Base-by-base conservation (phyloP, 495 filamentous ascomycete genomes). In the Apodospora peruviana region DNA sequence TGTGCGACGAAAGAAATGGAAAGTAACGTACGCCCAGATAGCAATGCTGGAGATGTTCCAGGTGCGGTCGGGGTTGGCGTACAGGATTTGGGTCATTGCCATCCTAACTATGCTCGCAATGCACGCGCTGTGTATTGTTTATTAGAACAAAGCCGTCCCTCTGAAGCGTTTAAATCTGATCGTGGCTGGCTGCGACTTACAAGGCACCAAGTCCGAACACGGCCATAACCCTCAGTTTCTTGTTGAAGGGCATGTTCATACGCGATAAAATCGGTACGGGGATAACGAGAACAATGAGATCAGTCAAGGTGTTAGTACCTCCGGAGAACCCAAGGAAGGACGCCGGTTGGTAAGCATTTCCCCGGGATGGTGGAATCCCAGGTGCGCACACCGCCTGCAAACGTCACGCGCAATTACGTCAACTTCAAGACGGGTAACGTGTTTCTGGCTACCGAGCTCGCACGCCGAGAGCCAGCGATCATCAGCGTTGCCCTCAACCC, bases 371-470 rank as follows among this genome's bases (percentile, higher is more conserved):
- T 46, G 12, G 43, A 12, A 37, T 46, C 32, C 43, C 43, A 46
- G 27, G n/a, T n/a, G n/a, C n/a, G n/a, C n/a, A n/a, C n/a, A n/a
- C n/a, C n/a, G n/a, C n/a, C n/a, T n/a, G n/a, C n/a, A n/a, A 40
- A 25, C 12, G n/a, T n/a, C n/a, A 56, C 40, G 1, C 51, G 53
- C 8, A 62, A 64, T 51, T 75, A 73, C 52, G 54, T 52, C 29
- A 65, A 59, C 35, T 71, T 70, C 10, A 73, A 75, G 47, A 58
- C 58, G 0, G 69, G 61, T 5, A 70, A 66, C 35, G 65, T 60
- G 48, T 63, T 73, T 35, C 50, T 74, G 0, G 50, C 59, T 3
- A 41, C 50, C 10, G 69, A 73, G 48, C 14, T 32, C 27, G 27
- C 27, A 32, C 27, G 27, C 14, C 27, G 27, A 32, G 7, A 32